phyloP scores from a whole-genome alignment of 495 filamentous ascomycete species.

The Geopyxis carbonaria region DNA sequence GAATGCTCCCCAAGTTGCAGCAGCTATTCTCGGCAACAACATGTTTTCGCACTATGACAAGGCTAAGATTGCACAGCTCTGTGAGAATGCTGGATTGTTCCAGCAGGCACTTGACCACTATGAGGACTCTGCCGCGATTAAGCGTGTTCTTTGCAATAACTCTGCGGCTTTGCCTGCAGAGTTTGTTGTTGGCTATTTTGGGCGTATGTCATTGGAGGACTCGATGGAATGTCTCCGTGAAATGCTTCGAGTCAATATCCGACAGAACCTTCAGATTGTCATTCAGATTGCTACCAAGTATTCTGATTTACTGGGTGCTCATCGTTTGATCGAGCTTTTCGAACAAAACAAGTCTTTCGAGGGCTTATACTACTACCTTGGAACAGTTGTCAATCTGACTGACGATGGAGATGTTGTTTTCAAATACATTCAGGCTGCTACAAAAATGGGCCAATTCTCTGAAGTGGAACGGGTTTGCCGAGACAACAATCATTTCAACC shows the following conservation, averaged over 20 bases:
- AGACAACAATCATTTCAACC: slow-evolving; percentile 86
- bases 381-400: slow-evolving; percentile 90
- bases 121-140: slow-evolving; percentile 75
- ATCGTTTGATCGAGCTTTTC: slow-evolving; percentile 74
- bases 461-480: slow-evolving; percentile 96
- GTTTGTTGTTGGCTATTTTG: slow-evolving; percentile 85
- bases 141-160: slow-evolving; percentile 59
- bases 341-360: slow-evolving; percentile 95
- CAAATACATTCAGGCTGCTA: slow-evolving; percentile 98
- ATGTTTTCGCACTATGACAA: slow-evolving; percentile 96
- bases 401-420: slow-evolving; percentile 92
- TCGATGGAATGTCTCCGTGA: slow-evolving; percentile 85
- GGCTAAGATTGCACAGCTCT: slow-evolving; percentile 66
- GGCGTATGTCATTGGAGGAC: slow-evolving; percentile 82
- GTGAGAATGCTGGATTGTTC: slow-evolving; percentile 73
- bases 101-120: slow-evolving; percentile 89
- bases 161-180: slow-evolving; percentile 65
- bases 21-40: slow-evolving; percentile 91
- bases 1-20: slow-evolving; percentile 91
- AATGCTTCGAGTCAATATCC: slow-evolving; percentile 91
- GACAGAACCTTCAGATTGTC: slow-evolving; percentile 85
- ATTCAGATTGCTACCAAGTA: slow-evolving; percentile 95
- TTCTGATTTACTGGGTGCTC: slow-evolving; percentile 86
- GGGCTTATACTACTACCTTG: slow-evolving; percentile 94
- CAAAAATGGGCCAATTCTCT: slow-evolving; percentile 72